Evolutionary conservation across 257 asterid species (phyloP).

Genomic region (Ilex asprella): DNA sequence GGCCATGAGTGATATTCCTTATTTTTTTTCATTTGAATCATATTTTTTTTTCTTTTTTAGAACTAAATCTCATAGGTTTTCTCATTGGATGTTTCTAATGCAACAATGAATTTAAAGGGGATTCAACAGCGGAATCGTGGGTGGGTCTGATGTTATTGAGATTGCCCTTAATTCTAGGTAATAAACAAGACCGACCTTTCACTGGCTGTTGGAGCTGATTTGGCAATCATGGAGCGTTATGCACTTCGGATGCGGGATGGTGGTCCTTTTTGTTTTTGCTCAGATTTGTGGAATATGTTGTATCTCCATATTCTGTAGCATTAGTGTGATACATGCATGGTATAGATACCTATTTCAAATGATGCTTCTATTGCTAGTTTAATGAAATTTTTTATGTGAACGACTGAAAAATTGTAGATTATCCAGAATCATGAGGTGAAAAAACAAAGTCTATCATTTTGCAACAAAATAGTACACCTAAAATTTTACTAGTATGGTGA

Average conservation of each 20-base stretch:
- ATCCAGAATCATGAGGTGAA: too few relatives aligned
- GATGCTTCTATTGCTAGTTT: background rate
- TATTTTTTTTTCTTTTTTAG: slow-evolving; percentile 73
- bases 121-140: too few relatives aligned
- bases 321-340: too few relatives aligned
- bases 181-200: slow-evolving; percentile 93
- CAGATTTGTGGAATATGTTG: slow-evolving; percentile 40
- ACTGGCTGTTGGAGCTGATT: slow-evolving; percentile 81
- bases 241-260: slow-evolving; percentile 96
- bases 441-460: too few relatives aligned
- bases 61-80: slow-evolving; percentile 69
- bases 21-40: slow-evolving; percentile 19
- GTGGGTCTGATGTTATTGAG: background rate
- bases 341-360: background rate
- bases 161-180: slow-evolving; percentile 36
- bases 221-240: slow-evolving; percentile 91
- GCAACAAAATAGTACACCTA: too few relatives aligned
- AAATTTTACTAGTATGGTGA: too few relatives aligned
- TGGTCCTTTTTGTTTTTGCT: slow-evolving; percentile 89
- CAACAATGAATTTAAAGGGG: too few relatives aligned
- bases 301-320: background rate
- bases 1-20: too few relatives aligned
- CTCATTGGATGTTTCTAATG: slow-evolving; percentile 18
- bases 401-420: background rate
- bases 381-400: background rate